Base-by-base conservation (phyloP, 2,329 filamentous ascomycete genomes). In the Bipolaris cookei region DNA sequence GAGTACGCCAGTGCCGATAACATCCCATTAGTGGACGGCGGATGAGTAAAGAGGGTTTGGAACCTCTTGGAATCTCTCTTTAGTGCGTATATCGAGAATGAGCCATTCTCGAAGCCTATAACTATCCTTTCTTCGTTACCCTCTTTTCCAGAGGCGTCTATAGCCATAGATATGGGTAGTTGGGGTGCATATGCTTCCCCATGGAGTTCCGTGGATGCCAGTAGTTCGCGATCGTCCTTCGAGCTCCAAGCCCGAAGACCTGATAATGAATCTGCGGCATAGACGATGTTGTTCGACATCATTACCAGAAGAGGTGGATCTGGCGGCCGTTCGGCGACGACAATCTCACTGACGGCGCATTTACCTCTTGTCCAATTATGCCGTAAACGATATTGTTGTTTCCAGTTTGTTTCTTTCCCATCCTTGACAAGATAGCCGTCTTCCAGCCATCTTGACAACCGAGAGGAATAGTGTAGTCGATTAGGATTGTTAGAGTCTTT, bases 331-430 rank as follows among this genome's bases (percentile, higher is more conserved):
- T 82, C 79, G 51, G 82, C 79, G 21, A 92, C 83, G 42, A 87
- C 82, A 28, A 97, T 85, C 75, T 96, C 90, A 34, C 90, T 88
- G 11, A 97, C 86, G 35, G 86, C 89, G 68, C 92, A 96, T 64
- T 86, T 88, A 0, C 94, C 95, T 60, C 84, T 86, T 1, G 90
- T 86, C 95, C 95, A 98, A 77, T 98, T 98, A 73, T 97, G 90
- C 43, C 91, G 85, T 47, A 97, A 81, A 69, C 89, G 91, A 77
- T 96, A 98, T 68, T 95, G 90, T 59, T 86, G 84, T 79, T 96
- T 96, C 93, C 93, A 97, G 70, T 95, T 86, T 44, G 85, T 88
- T 18, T 78, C 69, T 5, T 72, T 75, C 11, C 81, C 81, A 56
- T 78, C 77, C 53, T 77, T 78, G 20, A 89, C 82, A 6, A 85